These are phyloP conservation scores for Beverwykella pulmonaria DNA, from an alignment of 495 filamentous ascomycete species.

Conservation along the genomic window DNA sequence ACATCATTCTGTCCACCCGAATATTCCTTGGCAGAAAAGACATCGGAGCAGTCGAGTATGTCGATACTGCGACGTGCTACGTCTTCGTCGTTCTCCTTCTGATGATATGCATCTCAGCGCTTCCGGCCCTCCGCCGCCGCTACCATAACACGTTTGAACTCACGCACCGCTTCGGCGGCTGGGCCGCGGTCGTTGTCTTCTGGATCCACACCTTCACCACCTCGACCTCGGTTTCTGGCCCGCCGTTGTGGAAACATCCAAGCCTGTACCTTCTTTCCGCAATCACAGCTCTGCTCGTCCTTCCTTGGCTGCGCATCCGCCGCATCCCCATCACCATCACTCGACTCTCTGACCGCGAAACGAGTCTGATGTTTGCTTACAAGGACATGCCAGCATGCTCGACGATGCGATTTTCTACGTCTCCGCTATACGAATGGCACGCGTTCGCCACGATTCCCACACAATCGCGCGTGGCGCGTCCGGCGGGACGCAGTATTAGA, in stretches of 20 bases:
- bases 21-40: not conserved
- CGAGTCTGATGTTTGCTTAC: not conserved
- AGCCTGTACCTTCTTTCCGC: not conserved
- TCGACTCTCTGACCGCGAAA: not conserved
- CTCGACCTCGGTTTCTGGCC: too few species aligned
- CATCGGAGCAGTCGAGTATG: not conserved
- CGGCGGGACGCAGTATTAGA: too few species aligned
- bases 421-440: not conserved
- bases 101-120: not conserved
- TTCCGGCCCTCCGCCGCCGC: not conserved
- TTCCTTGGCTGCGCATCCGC: not conserved
- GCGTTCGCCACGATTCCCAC: conserved; percentile 5
- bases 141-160: conserved; percentile 3
- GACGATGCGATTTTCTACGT: not conserved
- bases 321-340: not conserved
- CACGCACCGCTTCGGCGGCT: conserved; percentile 5
- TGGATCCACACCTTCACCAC: conserved; percentile 4
- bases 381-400: not conserved
- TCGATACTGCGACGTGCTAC: not conserved
- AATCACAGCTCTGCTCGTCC: not conserved
- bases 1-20: not conserved
- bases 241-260: not conserved
- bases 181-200: not conserved
- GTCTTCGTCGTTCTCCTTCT: not conserved
- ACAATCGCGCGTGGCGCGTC: too few species aligned